A percentile compares a stretch with the other conserved stretches of the same genome.
These are phyloP conservation scores for Podila horticola DNA, from an alignment of 192 early-diverging fungal species.

Conservation along the genomic window DNA sequence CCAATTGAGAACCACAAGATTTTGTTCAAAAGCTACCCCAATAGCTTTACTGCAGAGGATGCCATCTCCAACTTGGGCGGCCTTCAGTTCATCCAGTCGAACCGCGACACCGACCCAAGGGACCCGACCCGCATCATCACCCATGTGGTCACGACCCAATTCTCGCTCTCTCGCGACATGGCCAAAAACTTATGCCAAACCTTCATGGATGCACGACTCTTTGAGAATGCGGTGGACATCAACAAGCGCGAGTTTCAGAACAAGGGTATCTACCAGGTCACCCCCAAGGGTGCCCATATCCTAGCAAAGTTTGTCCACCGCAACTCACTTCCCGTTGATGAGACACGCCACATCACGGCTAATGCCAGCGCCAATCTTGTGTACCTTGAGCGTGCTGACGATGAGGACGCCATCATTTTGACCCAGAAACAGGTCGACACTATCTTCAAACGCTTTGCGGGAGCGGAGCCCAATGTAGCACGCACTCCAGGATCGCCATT, in stretches of 20 bases:
- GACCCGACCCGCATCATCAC: constrained; percentile 58
- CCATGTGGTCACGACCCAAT: constrained; percentile 66
- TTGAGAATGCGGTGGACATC: constrained; percentile 56
- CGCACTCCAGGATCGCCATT: background rate
- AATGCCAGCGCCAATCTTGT: constrained; percentile 47
- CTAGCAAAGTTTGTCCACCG: constrained; percentile 58
- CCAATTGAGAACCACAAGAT: constrained; percentile 60
- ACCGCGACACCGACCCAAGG: constrained; percentile 57
- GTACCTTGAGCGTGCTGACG: constrained; percentile 52
- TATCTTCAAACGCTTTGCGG: constrained; percentile 59
- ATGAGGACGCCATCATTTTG: constrained; percentile 61
- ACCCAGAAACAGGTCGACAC: constrained; percentile 42
- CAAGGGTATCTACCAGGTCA: constrained; percentile 56
- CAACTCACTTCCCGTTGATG: constrained; percentile 42
- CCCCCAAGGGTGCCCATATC: constrained; percentile 61
- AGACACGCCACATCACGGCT: constrained; percentile 42
- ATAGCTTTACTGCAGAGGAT: constrained; percentile 66
- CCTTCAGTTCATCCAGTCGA: constrained; percentile 60
- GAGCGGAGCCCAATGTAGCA: constrained; percentile 48
- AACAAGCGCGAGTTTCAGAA: constrained; percentile 56
- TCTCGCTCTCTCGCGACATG: constrained; percentile 66
- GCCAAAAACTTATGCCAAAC: constrained; percentile 62
- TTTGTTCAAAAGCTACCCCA: constrained; percentile 60
- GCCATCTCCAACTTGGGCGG: constrained; percentile 58
- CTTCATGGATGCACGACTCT: constrained; percentile 63